phyloP scores from a whole-genome alignment of 2,329 filamentous ascomycete species.

The Trichoderma sp. region DNA sequence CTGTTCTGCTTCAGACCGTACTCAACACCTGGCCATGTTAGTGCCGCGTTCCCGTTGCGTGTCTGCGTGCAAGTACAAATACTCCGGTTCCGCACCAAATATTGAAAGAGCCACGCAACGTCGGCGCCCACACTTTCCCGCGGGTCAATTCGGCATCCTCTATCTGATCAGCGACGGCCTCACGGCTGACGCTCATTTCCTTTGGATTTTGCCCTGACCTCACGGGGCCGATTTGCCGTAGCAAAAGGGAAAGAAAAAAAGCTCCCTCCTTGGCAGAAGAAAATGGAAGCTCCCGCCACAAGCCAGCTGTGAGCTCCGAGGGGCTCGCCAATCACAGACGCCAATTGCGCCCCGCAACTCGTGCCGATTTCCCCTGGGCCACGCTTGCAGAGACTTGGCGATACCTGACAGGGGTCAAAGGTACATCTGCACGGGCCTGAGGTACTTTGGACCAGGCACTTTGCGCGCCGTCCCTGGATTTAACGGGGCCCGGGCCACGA shows the following conservation, averaged over 20 bases:
- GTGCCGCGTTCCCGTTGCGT: background rate
- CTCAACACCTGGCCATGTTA: background rate
- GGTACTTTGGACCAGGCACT: background rate
- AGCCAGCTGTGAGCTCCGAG: slow-evolving; percentile 11
- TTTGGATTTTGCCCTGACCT: background rate
- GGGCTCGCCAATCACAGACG: slow-evolving; percentile 17
- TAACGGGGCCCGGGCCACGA: background rate
- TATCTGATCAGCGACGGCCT: background rate
- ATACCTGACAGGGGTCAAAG: slow-evolving; percentile 18
- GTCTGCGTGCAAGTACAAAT: background rate
- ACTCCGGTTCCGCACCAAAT: background rate
- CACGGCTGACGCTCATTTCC: background rate
- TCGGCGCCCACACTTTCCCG: background rate
- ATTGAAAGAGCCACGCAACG: background rate
- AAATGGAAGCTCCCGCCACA: slow-evolving; percentile 19
- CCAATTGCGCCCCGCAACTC: slow-evolving; percentile 25
- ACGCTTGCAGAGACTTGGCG: slow-evolving; percentile 14
- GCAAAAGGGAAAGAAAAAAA: background rate
- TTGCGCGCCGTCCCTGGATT: background rate
- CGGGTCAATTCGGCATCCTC: background rate
- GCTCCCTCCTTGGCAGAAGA: slow-evolving; percentile 7
- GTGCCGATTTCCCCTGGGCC: slow-evolving; percentile 23
- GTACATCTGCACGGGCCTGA: background rate
- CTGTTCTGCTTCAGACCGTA: background rate
- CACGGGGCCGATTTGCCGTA: background rate